Percentiles rank a stretch among this genome's conserved stretches.
These are phyloP conservation scores for Millerozyma acaciae DNA, from an alignment of 805 yeast species.

Conservation along the genomic window DNA sequence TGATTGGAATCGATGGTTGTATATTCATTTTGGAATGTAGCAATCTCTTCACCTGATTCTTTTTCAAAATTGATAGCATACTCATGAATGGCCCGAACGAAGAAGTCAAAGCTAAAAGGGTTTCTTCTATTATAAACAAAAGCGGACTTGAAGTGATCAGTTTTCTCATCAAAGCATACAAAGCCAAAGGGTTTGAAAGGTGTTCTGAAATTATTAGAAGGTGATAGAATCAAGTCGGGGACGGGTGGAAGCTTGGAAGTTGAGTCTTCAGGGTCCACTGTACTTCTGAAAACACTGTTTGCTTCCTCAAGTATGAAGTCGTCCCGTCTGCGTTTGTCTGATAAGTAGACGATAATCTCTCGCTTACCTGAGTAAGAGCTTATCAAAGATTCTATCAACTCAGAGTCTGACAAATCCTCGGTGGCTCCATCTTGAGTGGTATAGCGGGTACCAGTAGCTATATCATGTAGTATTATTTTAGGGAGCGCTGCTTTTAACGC, in stretches of 20 bases:
- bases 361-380: slow-evolving; percentile 7
- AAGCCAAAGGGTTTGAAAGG: slow-evolving; percentile 10
- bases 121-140: slow-evolving; percentile 10
- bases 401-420: background rate
- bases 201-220: slow-evolving; percentile 5
- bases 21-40: background rate
- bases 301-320: slow-evolving; percentile 4
- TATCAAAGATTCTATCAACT: slow-evolving; percentile 5
- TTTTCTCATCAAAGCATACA: slow-evolving; percentile 5
- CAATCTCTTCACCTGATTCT: background rate
- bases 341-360: slow-evolving; percentile 13
- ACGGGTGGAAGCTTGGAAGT: slow-evolving; percentile 10
- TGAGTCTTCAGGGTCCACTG: no score
- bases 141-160: slow-evolving; percentile 3
- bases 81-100: slow-evolving; percentile 13
- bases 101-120: slow-evolving; percentile 17
- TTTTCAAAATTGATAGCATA: slow-evolving; percentile 8
- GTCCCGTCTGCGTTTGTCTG: slow-evolving; percentile 14
- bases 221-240: slow-evolving; percentile 13
- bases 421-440: background rate
- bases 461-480: slow-evolving; percentile 13
- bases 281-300: background rate
- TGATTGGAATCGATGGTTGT: slow-evolving; percentile 2
- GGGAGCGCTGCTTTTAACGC: slow-evolving; percentile 13
- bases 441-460: slow-evolving; percentile 1